Evolutionary conservation across 306 rosid species (phyloP), one percentile per base, ranked within the genome.

Genomic region (Gastrolobium bilobum): DNA sequence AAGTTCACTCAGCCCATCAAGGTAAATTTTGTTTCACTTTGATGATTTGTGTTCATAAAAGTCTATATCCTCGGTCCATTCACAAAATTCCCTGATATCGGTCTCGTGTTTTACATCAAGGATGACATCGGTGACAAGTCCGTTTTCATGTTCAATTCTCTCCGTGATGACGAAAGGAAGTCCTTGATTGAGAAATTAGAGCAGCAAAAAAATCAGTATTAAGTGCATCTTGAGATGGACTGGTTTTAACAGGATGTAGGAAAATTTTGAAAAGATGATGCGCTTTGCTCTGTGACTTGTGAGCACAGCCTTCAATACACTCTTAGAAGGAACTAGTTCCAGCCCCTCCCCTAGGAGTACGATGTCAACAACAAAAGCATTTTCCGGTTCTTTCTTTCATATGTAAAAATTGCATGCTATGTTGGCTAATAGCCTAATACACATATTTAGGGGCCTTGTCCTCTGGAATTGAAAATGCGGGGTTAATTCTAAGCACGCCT

Each of bases 91-190:
- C 65, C 26, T 83, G 62, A 83, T 65, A 14, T 52, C 50, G 72
- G 76, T 64, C 58, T 75, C 10, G 2, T 76, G 58, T 58, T 57
- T 79, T 29, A 43, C 75, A 79, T 82, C 50, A 43, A 93, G 97
- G 99, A 91, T 86, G 99, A 94, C 84, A 91, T 91, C 10, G 97
- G 99, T 4, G 99, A 94, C 86, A 94, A 92, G 82, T 92, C 97
- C 8, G 97, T 94, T 58, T 94, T 92, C 90, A 81, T 79, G 75
- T 94, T 94, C 88, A 86, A 89, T 60, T 81, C 97, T 62, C 89
- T 95, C 50, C 68, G 67, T 1, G 97, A 87, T 46, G 86, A 88
- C 29, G 91, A 95, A 71, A 92, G 84, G 89, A 75, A 71, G 79
- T 85, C 85, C 40, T 84, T 95, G 89, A 69, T 90, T 54, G 83